Evolutionary conservation across 2,329 filamentous ascomycete species (phyloP), one percentile per base, ranked within the genome.

Genomic region (Neofusicoccum laricinum): DNA sequence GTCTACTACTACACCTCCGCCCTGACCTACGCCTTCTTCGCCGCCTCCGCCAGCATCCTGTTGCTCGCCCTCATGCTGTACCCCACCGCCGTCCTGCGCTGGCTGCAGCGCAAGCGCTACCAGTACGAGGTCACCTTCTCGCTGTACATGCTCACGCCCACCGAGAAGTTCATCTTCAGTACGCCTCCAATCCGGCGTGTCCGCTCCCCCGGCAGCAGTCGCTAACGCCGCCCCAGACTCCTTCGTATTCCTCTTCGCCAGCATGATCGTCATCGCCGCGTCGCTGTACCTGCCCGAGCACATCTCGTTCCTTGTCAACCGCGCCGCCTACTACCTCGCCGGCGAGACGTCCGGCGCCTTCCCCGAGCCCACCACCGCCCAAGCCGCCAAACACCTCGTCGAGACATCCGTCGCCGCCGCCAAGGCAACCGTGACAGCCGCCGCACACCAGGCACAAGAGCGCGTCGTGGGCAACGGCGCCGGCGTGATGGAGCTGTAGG

Each of bases 91-190:
- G 75, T 96, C 71, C 86, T 91, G 69, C 88, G 89, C 77, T 97
- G 93, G 92, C 84, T 98, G 70, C 89, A 93, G 79, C 87, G 93
- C 78, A 99, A 99, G 85, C 89, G 93, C 77, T 97, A 98, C 83
- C 95, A 98, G 83, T 93, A 98, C 76, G 95, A 99, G 81, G 94
- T 98, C 77, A 97, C 94, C 12, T 95, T 96, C 79, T 90, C 91
- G 66, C 86, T 98, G 30, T 98, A 99, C 84, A 98, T 99, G 91
- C 90, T 97, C 71, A 97, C 93, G 41, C 90, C 93, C 1, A 93
- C 90, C 61, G 95, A 99, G 83, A 97, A 97, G 78, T 94, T 97
- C 79, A 89, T 97, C 72, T 96, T 98, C 80, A 98, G 95, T 98
- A 85, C 65, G 92, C 36, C 51, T 19, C 30, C 17, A 5, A 10